A percentile compares a stretch with the other conserved stretches of the same genome.
These are phyloP conservation scores for Scheffersomyces ergatensis DNA, from an alignment of 805 yeast species.

Conservation along the genomic window DNA sequence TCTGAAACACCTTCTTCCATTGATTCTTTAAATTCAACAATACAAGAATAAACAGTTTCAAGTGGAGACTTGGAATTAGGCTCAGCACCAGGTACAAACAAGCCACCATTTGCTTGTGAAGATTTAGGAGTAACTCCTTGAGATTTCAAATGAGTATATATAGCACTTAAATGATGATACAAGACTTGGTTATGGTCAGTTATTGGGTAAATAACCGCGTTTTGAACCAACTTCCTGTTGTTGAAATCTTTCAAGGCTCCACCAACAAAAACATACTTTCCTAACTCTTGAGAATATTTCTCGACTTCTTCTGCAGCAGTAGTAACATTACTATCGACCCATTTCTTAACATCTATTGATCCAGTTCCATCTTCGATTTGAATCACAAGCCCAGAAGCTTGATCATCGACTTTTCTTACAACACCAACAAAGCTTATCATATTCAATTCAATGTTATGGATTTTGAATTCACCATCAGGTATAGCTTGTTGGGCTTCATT, in stretches of 20 bases:
- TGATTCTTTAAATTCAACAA: slow-evolving; percentile 48
- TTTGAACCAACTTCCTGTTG: slow-evolving; percentile 62
- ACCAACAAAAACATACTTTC: slow-evolving; percentile 59
- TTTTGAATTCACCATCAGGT: slow-evolving; percentile 66
- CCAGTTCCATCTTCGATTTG: slow-evolving; percentile 80
- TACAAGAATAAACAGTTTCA: slow-evolving; percentile 48
- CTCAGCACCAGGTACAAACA: slow-evolving; percentile 27
- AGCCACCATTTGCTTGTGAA: slow-evolving; percentile 11
- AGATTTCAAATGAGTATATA: slow-evolving; percentile 53
- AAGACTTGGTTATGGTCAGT: slow-evolving; percentile 65
- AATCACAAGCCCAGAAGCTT: slow-evolving; percentile 52
- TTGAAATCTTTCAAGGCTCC: slow-evolving; percentile 53
- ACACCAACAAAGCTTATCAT: slow-evolving; percentile 68
- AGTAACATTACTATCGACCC: slow-evolving; percentile 44
- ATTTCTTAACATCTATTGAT: slow-evolving; percentile 58
- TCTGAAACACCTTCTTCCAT: slow-evolving; percentile 80
- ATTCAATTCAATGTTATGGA: slow-evolving; percentile 59
- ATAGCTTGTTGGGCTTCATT: slow-evolving; percentile 57
- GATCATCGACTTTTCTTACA: slow-evolving; percentile 60
- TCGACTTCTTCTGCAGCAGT: slow-evolving; percentile 28
- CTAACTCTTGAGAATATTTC: slow-evolving; percentile 37
- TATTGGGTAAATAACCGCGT: slow-evolving; percentile 56
- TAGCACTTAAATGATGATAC: slow-evolving; percentile 65
- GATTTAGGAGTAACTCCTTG: slow-evolving; percentile 41
- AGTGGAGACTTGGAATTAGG: slow-evolving; percentile 22